Base-by-base conservation (phyloP, 2,329 filamentous ascomycete species). In the Colletotrichum sp. region DNA sequence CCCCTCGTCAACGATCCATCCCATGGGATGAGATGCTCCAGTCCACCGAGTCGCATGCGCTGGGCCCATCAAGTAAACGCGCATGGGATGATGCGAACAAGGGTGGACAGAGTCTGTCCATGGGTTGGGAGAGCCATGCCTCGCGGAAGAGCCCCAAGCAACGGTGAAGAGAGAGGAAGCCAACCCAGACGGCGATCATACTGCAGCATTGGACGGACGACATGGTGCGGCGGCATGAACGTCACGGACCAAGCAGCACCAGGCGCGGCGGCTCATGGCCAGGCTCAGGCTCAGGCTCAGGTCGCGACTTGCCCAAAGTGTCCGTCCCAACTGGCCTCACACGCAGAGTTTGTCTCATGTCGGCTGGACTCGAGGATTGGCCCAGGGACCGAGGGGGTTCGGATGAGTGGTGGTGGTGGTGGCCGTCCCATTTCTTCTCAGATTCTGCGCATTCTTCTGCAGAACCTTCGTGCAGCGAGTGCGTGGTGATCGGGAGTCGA, bases 171-270 rank as follows among this genome's bases (percentile, higher is more conserved):
- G n/a, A 52, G 44, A 22, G 29, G 15, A 27, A 62, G 59, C 13
- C 44, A 71, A 73, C 73, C 73, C 30, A 63, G 59, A 73, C 69
- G 76, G 19, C 73, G 73, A 77, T 77, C 76, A 73, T 76, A 76
- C 76, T 49, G 12, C 49, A 52, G 62, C 25, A 59, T 76, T 77
- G 59, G 52, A 72, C 32, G 69, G 59, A 49, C n/a, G 61, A 30
- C 64, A 73, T 70, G 76, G 76, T 69, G 75, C 72, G 63, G 75
- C 68, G 67, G 75, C 75, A 69, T 55, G 71, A 65, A 77, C 69
- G 73, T 68, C 73, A 69, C 30, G 70, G 63, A 34, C 70, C 62
- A 64, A 63, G 69, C 30, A 52, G 44, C 44, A 52, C n/a, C 44
- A 52, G 44, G 44, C 44, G 44, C 44, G 44, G 44, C 44, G 44